These are phyloP conservation scores for Neurospora cerealis DNA, from an alignment of 495 filamentous ascomycete species.

Conservation along the genomic window DNA sequence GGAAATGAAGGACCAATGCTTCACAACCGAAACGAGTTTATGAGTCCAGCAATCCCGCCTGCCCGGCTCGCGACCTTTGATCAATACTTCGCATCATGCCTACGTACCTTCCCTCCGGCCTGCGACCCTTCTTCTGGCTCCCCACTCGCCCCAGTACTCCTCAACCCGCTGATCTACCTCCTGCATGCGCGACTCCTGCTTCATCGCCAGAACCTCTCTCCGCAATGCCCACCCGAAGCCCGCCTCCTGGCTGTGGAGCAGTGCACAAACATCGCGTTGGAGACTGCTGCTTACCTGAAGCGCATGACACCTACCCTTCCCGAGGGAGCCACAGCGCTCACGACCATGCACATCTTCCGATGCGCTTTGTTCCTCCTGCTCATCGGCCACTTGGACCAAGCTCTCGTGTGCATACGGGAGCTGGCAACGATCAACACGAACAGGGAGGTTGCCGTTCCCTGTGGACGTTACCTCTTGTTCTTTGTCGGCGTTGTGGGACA, in stretches of 20 bases:
- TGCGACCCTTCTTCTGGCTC: slow-evolving; percentile 55
- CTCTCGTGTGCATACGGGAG: slow-evolving; percentile 61
- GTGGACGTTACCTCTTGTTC: slow-evolving; percentile 76
- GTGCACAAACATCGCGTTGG: slow-evolving; percentile 62
- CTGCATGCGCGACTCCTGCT: slow-evolving; percentile 77
- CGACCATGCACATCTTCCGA: slow-evolving; percentile 85
- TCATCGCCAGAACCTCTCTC: slow-evolving; percentile 84
- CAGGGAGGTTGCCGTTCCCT: slow-evolving; percentile 64
- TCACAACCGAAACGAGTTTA: not conserved
- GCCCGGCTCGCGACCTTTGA: slow-evolving; percentile 72
- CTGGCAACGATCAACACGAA: slow-evolving; percentile 56
- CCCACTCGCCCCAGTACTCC: slow-evolving; percentile 59
- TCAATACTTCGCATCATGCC: slow-evolving; percentile 64
- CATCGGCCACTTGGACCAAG: slow-evolving; percentile 58
- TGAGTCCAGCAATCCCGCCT: slow-evolving; percentile 44
- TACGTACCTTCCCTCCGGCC: slow-evolving; percentile 60
- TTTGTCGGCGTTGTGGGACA: slow-evolving; percentile 59
- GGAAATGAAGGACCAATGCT: not conserved
- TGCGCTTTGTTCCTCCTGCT: slow-evolving; percentile 74
- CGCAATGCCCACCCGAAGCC: slow-evolving; percentile 53
- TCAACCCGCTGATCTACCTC: slow-evolving; percentile 66
- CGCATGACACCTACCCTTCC: slow-evolving; percentile 42
- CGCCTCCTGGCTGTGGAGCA: slow-evolving; percentile 64
- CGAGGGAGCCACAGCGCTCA: slow-evolving; percentile 35
- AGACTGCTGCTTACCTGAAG: slow-evolving; percentile 65